Percentiles rank a stretch among this genome's conserved stretches.
These are phyloP conservation scores for Scenedesmus sp. DNA, from an alignment of 163 green algal genomes.

Conservation along the genomic window DNA sequence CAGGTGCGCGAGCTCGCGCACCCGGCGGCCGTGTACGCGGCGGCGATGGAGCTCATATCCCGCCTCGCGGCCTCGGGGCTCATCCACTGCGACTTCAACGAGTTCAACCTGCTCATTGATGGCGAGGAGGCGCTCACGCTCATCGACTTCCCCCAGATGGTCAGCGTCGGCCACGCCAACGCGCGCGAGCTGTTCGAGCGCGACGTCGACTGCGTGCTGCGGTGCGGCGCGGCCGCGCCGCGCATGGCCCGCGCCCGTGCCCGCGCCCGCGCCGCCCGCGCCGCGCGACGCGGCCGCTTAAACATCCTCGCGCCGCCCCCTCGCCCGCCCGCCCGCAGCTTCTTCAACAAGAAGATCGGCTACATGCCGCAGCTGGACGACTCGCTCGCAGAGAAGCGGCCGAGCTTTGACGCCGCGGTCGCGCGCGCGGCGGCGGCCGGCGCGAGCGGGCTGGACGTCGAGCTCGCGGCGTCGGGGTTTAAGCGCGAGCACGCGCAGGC, in stretches of 20 bases:
- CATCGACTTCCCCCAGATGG: constrained; percentile 99
- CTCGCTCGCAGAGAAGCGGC: constrained; percentile 26
- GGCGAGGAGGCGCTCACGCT: constrained; percentile 89
- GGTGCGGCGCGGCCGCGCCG: constrained; percentile 37
- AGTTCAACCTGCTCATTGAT: constrained; percentile 98
- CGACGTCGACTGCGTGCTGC: constrained; percentile 90
- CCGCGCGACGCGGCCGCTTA: too few species aligned
- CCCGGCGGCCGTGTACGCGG: constrained; percentile 77
- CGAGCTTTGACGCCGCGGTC: constrained; percentile 60
- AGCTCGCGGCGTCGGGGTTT: constrained; percentile 79
- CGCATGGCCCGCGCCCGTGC: not conserved
- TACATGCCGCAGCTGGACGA: constrained; percentile 67
- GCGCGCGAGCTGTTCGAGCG: constrained; percentile 92
- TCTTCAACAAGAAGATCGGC: constrained; percentile 85
- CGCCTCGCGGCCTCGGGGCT: constrained; percentile 87
- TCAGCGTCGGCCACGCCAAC: constrained; percentile 92
- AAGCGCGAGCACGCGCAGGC: constrained; percentile 68
- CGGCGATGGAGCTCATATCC: constrained; percentile 85
- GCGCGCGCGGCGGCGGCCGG: constrained; percentile 39
- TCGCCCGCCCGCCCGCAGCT: constrained; percentile 49
- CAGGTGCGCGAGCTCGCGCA: constrained; percentile 77
- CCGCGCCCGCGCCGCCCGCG: not conserved
- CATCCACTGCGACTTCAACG: constrained; percentile 99
- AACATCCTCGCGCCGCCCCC: not conserved
- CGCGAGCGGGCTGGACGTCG: constrained; percentile 59